phyloP scores from a whole-genome alignment of 2,329 filamentous ascomycete genomes.

The Penicillium sp. region DNA sequence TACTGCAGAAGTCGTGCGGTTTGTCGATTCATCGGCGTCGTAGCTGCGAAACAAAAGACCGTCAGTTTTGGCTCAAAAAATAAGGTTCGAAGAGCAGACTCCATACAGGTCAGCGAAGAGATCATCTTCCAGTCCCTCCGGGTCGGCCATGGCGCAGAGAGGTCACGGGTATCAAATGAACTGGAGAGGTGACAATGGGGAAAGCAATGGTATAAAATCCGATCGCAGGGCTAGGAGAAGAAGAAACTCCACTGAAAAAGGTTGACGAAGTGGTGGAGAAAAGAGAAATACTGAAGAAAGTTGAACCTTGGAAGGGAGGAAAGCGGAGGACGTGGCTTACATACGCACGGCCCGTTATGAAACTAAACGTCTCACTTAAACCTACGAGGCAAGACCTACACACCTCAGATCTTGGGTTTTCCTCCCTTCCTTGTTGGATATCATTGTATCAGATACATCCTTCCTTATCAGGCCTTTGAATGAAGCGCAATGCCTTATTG shows the following conservation, averaged over 20 bases:
- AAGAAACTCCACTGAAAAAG: neutral
- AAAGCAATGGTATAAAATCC: neutral
- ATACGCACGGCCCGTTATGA: conserved; percentile 9
- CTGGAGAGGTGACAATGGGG: conserved; percentile 1
- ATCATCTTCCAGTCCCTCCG: conserved; percentile 85
- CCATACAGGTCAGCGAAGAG: conserved; percentile 92
- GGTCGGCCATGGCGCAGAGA: conserved; percentile 66
- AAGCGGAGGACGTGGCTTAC: conserved; percentile 23
- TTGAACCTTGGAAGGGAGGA: conserved; percentile 15
- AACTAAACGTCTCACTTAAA: neutral
- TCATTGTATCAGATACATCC: neutral
- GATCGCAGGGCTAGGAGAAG: neutral
- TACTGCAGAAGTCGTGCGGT: conserved; percentile 28
- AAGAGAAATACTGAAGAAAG: conserved; percentile 10
- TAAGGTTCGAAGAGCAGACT: neutral
- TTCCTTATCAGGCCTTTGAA: neutral
- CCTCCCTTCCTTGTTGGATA: neutral
- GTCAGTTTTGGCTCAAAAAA: conserved; percentile 6
- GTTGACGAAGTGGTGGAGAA: conserved; percentile 3
- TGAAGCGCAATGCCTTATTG: conserved; percentile 9
- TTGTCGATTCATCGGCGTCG: conserved; percentile 63
- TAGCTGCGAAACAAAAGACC: conserved; percentile 51
- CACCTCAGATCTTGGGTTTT: neutral
- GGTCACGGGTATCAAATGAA: neutral
- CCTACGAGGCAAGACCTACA: neutral